A percentile compares a stretch with the other conserved stretches of the same genome.
phyloP scores from a whole-genome alignment of 441 rosid species.

The Pelargonium myrrhifolium region DNA sequence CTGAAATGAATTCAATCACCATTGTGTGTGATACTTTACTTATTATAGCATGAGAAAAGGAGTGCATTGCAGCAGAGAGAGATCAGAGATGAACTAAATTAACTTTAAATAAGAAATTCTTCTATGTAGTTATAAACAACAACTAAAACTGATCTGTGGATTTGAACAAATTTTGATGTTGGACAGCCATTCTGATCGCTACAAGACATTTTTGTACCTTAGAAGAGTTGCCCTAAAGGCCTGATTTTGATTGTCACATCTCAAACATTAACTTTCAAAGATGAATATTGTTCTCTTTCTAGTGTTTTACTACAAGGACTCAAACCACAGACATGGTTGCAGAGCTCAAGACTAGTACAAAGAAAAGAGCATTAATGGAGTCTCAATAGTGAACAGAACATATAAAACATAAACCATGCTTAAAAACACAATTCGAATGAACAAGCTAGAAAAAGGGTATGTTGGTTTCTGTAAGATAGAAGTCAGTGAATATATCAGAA shows the following conservation, averaged over 20 bases:
- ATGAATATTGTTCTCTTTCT: background rate
- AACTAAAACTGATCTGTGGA: background rate
- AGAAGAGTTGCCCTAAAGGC: background rate
- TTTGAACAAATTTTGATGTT: background rate
- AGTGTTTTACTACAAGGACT: background rate
- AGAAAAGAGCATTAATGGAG: background rate
- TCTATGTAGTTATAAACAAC: background rate
- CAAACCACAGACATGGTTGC: background rate
- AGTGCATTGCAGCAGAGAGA: background rate
- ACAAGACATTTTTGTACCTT: background rate
- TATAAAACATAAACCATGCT: background rate
- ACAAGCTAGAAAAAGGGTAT: background rate
- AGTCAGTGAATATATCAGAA: background rate
- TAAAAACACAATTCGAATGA: background rate
- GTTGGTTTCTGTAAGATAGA: background rate
- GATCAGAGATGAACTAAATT: background rate
- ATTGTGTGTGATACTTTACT: background rate
- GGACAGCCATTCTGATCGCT: background rate
- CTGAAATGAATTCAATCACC: conserved; percentile 4
- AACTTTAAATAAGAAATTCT: background rate
- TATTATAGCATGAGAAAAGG: background rate
- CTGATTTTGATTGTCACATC: background rate
- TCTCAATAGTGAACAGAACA: background rate
- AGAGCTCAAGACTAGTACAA: background rate
- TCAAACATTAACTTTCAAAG: background rate